Percentiles rank a stretch among this genome's conserved stretches.
phyloP scores from a whole-genome alignment of 257 asterid genomes.

The Penstemon barbatus region DNA sequence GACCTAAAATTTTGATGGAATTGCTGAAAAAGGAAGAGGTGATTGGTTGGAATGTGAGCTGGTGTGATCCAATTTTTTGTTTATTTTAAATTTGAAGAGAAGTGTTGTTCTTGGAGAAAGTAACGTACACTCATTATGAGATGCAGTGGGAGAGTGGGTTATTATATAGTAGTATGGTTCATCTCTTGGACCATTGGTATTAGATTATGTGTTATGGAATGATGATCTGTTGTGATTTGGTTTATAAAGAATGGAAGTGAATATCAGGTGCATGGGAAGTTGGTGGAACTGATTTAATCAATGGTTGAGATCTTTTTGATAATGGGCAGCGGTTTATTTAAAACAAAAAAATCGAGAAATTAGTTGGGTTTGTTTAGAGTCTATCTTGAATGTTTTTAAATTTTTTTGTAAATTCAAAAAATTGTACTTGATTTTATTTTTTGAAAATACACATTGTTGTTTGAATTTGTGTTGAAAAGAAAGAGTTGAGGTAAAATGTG shows the following conservation, averaged over 20 bases:
- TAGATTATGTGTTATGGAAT: conserved; percentile 21
- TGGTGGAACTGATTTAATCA: conserved; percentile 28
- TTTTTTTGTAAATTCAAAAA: too few relatives aligned
- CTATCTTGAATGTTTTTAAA: too few relatives aligned
- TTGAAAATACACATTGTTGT: too few relatives aligned
- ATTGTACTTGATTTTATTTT: too few relatives aligned
- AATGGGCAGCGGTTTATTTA: too few relatives aligned
- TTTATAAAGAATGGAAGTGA: not conserved
- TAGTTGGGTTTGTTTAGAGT: too few relatives aligned
- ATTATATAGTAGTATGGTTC: not conserved
- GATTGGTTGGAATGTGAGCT: conserved; percentile 67
- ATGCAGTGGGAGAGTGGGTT: conserved; percentile 34
- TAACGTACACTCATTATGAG: conserved; percentile 58
- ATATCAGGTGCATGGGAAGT: conserved; percentile 1
- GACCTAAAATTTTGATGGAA: conserved; percentile 27
- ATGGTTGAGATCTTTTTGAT: not conserved
- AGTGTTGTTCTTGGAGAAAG: conserved; percentile 45
- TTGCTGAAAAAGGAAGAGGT: conserved; percentile 14
- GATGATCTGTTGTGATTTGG: conserved; percentile 38
- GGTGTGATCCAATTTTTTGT: conserved; percentile 39
- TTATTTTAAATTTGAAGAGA: conserved; percentile 32
- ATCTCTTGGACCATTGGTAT: conserved; percentile 19
- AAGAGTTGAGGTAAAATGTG: too few relatives aligned
- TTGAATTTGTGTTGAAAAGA: too few relatives aligned
- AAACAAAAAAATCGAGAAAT: too few relatives aligned